Conservation (phyloP, 2,329 filamentous ascomycete genomes). For the Colletotrichum sp. region DNA sequence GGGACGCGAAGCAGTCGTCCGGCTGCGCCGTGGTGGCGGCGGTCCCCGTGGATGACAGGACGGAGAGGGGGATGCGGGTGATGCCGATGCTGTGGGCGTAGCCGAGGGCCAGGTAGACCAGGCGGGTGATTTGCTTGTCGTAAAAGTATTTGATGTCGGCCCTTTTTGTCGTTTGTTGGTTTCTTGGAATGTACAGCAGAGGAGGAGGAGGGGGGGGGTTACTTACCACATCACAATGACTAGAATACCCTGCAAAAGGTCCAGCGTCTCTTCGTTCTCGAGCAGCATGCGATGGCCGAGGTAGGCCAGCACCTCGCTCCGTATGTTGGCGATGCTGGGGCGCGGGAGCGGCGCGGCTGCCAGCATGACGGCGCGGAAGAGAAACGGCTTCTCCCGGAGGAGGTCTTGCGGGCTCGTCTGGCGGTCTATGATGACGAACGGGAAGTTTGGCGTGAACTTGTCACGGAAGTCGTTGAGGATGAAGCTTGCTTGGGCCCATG, state of each 20-base stretch:
- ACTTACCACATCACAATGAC: constrained; percentile 50
- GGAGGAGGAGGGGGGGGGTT: neutral
- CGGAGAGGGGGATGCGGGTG: constrained; percentile 24
- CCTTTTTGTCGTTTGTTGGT: constrained; percentile 28
- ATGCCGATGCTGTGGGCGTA: constrained; percentile 46
- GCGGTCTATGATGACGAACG: constrained; percentile 39
- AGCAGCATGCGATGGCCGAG: constrained; percentile 47
- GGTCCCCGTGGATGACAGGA: neutral
- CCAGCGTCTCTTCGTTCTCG: constrained; percentile 43
- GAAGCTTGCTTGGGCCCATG: constrained; percentile 41
- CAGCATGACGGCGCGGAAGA: constrained; percentile 44
- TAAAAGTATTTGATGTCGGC: constrained; percentile 37
- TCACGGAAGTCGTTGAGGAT: constrained; percentile 37
- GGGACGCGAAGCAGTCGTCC: constrained; percentile 5
- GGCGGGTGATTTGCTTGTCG: constrained; percentile 38
- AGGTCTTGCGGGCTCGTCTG: constrained; percentile 33
- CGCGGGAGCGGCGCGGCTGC: constrained; percentile 34
- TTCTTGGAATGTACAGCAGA: neutral
- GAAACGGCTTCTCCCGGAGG: constrained; percentile 38
- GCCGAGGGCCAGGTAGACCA: constrained; percentile 45
- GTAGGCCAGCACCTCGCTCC: constrained; percentile 44
- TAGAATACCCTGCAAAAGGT: constrained; percentile 51
- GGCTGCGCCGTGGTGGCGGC: neutral
- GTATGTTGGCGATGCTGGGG: constrained; percentile 40
- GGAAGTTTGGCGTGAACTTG: constrained; percentile 39